Evolutionary conservation across 768 basidiomycete genomes (phyloP).

Genomic region (Boletus sp.): DNA sequence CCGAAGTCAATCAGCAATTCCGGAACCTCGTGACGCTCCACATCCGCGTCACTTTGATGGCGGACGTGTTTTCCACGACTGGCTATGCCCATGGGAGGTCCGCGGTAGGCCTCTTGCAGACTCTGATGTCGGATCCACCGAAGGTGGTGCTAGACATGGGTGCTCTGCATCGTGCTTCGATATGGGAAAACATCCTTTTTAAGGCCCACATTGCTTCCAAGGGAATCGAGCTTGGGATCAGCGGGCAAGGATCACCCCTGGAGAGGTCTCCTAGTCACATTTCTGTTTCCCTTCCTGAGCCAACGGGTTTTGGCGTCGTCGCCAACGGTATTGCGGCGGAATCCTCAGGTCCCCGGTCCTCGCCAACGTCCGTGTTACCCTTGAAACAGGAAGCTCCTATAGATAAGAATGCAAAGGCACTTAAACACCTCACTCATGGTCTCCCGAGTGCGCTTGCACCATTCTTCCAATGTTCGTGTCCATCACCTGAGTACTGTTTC

Average conservation of each 20-base stretch:
- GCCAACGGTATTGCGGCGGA: constrained; percentile 31
- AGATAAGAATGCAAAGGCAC: constrained; percentile 68
- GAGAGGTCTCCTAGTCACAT: constrained; percentile 48
- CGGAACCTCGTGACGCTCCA: constrained; percentile 72
- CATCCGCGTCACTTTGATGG: constrained; percentile 77
- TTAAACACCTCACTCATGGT: constrained; percentile 78
- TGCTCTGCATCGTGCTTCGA: constrained; percentile 71
- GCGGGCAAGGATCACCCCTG: constrained; percentile 44
- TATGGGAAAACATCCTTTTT: constrained; percentile 86
- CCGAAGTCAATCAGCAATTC: constrained; percentile 61
- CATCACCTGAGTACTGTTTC: neutral
- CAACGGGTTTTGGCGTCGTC: constrained; percentile 31
- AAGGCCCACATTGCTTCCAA: constrained; percentile 55
- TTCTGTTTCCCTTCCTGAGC: constrained; percentile 40
- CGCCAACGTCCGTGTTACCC: constrained; percentile 25
- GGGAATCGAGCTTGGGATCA: constrained; percentile 51
- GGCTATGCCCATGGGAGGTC: constrained; percentile 80
- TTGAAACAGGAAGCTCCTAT: constrained; percentile 44
- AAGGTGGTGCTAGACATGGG: constrained; percentile 74
- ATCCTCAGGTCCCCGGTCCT: constrained; percentile 19
- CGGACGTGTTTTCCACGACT: constrained; percentile 83
- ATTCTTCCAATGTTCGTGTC: constrained; percentile 76
- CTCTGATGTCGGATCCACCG: constrained; percentile 62
- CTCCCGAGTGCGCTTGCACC: constrained; percentile 74
- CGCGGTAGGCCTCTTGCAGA: constrained; percentile 71